Percentiles rank a stretch among this genome's conserved stretches.
Evolutionary conservation across 1,139 yeast species (phyloP).

Genomic region (Zhuliangozyma blackwelliae): DNA sequence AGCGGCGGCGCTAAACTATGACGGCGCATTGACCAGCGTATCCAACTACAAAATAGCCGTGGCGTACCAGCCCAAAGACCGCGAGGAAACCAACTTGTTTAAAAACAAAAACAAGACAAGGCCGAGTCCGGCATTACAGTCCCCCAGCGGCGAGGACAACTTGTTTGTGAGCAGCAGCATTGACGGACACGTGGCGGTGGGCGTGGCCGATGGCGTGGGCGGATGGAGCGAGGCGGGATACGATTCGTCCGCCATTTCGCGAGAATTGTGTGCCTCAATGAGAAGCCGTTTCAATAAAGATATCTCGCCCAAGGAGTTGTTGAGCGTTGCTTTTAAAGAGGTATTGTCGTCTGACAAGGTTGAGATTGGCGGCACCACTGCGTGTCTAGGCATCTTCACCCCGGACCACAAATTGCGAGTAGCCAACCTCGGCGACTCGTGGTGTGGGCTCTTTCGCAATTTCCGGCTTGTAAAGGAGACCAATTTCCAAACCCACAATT

Average conservation of each 20-base stretch:
- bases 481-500: slow-evolving; percentile 76
- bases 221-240: slow-evolving; percentile 95
- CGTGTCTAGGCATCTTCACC: slow-evolving; percentile 74
- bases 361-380: slow-evolving; percentile 94
- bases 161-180: slow-evolving; percentile 52
- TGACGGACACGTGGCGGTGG: slow-evolving; percentile 58
- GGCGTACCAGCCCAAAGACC: slow-evolving; percentile 69
- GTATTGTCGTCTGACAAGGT: slow-evolving; percentile 55
- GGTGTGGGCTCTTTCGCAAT: slow-evolving; percentile 82
- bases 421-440: slow-evolving; percentile 90
- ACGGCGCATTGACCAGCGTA: slow-evolving; percentile 19
- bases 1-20: slow-evolving; percentile 13
- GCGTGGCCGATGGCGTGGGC: slow-evolving; percentile 97
- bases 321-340: slow-evolving; percentile 51
- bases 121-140: slow-evolving; percentile 34
- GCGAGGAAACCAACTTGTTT: slow-evolving; percentile 47
- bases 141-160: slow-evolving; percentile 87
- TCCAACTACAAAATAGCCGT: slow-evolving; percentile 55
- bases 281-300: slow-evolving; percentile 23
- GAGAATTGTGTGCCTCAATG: slow-evolving; percentile 56
- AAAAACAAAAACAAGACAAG: slow-evolving; percentile 16
- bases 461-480: slow-evolving; percentile 64
- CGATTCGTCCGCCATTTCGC: slow-evolving; percentile 77
- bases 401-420: slow-evolving; percentile 50
- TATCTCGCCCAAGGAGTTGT: slow-evolving; percentile 43